Conservation (phyloP, 257 asterid species). For the Gentiana straminea region DNA sequence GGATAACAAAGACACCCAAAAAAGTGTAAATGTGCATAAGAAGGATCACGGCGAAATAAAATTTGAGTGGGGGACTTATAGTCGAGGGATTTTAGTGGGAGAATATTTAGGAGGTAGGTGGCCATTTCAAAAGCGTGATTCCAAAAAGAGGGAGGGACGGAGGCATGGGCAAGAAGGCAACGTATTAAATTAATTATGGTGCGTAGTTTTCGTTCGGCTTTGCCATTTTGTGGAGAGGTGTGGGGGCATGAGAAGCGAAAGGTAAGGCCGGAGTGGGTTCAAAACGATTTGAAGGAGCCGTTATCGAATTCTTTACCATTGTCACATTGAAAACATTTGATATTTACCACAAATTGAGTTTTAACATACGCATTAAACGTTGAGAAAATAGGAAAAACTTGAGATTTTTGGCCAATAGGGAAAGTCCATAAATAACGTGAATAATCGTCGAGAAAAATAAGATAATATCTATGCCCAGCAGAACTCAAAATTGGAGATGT, state of each 20-base stretch:
- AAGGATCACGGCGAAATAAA: neutral
- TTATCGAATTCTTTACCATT: too few relatives aligned
- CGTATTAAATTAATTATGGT: neutral
- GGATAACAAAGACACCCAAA: constrained; percentile 2
- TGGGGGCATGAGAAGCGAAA: neutral
- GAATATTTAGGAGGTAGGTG: neutral
- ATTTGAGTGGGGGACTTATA: neutral
- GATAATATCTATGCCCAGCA: too few relatives aligned
- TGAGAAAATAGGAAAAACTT: too few relatives aligned
- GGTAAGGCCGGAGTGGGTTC: neutral
- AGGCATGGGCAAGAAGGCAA: neutral
- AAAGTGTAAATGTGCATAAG: neutral
- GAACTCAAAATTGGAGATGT: too few relatives aligned
- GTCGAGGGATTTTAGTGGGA: neutral
- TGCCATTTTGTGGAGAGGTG: constrained; percentile 2
- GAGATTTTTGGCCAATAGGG: too few relatives aligned
- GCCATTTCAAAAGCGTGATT: neutral
- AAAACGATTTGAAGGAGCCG: neutral
- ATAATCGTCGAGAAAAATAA: too few relatives aligned
- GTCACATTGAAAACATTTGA: neutral
- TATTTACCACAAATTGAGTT: neutral
- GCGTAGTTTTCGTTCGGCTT: neutral
- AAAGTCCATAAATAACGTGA: too few relatives aligned
- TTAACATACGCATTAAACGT: too few relatives aligned
- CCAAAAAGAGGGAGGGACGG: neutral